phyloP scores from a whole-genome alignment of 2,329 filamentous ascomycete species.

The Emergomyces africanus region DNA sequence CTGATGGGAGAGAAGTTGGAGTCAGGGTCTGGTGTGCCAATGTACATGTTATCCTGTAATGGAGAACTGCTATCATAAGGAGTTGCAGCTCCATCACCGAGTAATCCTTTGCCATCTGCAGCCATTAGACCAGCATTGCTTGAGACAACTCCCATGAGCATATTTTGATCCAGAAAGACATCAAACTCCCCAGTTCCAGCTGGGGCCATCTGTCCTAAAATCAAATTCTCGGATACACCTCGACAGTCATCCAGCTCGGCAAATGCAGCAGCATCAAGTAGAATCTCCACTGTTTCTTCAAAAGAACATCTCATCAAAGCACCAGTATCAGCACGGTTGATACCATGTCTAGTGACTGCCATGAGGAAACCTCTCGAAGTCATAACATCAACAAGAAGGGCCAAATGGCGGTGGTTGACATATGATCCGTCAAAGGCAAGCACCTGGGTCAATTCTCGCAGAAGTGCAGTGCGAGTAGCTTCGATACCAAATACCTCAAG shows the following conservation, averaged over 20 bases:
- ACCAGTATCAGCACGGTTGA: slow-evolving; percentile 95
- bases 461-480: slow-evolving; percentile 72
- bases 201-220: slow-evolving; percentile 92
- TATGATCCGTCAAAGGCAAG: slow-evolving; percentile 98
- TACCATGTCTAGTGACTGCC: slow-evolving; percentile 94
- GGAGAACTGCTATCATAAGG: slow-evolving; percentile 71
- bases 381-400: slow-evolving; percentile 94
- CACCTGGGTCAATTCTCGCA: slow-evolving; percentile 81
- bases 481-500: slow-evolving; percentile 95
- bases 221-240: slow-evolving; percentile 97
- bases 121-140: slow-evolving; percentile 82
- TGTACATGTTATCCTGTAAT: slow-evolving; percentile 45
- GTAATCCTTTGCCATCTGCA: slow-evolving; percentile 62
- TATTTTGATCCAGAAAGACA: slow-evolving; percentile 80
- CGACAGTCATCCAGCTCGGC: slow-evolving; percentile 96
- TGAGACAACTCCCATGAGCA: slow-evolving; percentile 89
- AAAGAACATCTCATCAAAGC: slow-evolving; percentile 99
- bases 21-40: slow-evolving; percentile 51
- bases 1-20: slow-evolving; percentile 60
- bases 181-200: slow-evolving; percentile 97
- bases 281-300: slow-evolving; percentile 97
- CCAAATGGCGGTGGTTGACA: slow-evolving; percentile 96
- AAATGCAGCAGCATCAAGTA: slow-evolving; percentile 85
- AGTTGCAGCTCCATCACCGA: slow-evolving; percentile 70
- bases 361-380: slow-evolving; percentile 88